phyloP scores from a whole-genome alignment of 2,329 filamentous ascomycete species.

The Aureobasidium vineae region DNA sequence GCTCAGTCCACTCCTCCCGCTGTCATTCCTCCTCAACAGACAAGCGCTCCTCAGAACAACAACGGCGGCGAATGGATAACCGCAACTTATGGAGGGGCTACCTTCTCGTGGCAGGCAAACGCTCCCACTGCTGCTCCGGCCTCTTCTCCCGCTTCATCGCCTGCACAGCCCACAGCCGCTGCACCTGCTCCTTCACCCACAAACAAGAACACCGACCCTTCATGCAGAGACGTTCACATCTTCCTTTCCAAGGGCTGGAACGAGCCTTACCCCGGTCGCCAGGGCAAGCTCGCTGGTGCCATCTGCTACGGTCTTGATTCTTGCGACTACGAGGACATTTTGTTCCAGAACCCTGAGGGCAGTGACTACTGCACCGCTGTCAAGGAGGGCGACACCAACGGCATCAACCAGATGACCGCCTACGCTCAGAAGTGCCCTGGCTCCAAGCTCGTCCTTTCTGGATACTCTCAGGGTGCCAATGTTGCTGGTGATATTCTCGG shows the following conservation, averaged over 20 bases:
- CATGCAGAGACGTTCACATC: constrained; percentile 32
- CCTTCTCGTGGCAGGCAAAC: neutral
- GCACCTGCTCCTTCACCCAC: constrained; percentile 26
- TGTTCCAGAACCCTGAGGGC: constrained; percentile 27
- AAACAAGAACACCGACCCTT: constrained; percentile 28
- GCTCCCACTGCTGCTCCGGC: constrained; percentile 10
- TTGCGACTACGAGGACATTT: constrained; percentile 33
- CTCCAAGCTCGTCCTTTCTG: constrained; percentile 34
- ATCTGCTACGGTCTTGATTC: constrained; percentile 31
- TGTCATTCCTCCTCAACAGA: neutral
- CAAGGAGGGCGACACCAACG: constrained; percentile 37
- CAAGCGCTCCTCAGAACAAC: neutral
- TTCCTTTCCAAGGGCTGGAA: constrained; percentile 33
- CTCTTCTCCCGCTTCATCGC: constrained; percentile 21
- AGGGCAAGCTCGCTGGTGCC: constrained; percentile 30
- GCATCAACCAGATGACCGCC: constrained; percentile 12
- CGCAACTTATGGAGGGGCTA: neutral
- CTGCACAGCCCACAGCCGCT: neutral
- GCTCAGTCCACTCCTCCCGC: neutral
- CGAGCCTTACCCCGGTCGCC: constrained; percentile 30
- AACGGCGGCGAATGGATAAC: constrained; percentile 1
- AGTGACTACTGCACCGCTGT: constrained; percentile 43
- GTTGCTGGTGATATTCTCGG: constrained; percentile 34
- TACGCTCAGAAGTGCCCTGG: constrained; percentile 30
- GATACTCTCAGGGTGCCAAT: constrained; percentile 37